Base-by-base conservation (phyloP, 2,329 filamentous ascomycete species). In the Arthrobotrys conoides region DNA sequence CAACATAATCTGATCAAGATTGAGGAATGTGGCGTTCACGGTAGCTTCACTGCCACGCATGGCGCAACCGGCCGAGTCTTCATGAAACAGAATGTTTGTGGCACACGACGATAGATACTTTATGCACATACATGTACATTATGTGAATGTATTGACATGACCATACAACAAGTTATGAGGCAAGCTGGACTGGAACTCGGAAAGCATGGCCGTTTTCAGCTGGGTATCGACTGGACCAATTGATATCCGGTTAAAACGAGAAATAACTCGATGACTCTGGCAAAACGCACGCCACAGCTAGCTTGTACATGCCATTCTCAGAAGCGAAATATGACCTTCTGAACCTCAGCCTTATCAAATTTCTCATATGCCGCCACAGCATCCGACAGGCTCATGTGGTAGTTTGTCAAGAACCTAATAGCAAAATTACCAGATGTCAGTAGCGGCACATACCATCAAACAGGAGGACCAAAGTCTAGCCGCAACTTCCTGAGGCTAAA, bases 311-410 rank as follows among this genome's bases (percentile, higher is more conserved):
- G 27, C 66, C 75, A 44, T 78, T 71, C 75, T 65, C 55, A 78
- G 75, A 78, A 72, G 22, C 75, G 68, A 68, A 88, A 88, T 8
- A 88, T 85, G 27, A 88, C 85, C 83, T 88, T 88, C 80, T 87
- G 86, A 51, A 85, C 86, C 84, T 88, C 86, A 84, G 87, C 86
- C 83, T 86, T 86, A 82, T 88, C 86, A 81, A 88, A 88, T 22
- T 87, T 82, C 55, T 86, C 85, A 76, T 88, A 88, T 4, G 86
- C 87, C 82, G 87, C 86, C 61, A 87, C 84, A 6, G 87, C 87
- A 63, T 87, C 83, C 48, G 85, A 85, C 80, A 88, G 80, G 27
- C 84, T 83, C 86, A 88, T 87, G 41, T 87, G 85, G 83, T 87
- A 87, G 61, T 87, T 86, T n/a, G 86, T 85, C 84, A 88, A 85